Evolutionary conservation across 2,329 filamentous ascomycete genomes (phyloP).

Genomic region (Lachnellula arida): DNA sequence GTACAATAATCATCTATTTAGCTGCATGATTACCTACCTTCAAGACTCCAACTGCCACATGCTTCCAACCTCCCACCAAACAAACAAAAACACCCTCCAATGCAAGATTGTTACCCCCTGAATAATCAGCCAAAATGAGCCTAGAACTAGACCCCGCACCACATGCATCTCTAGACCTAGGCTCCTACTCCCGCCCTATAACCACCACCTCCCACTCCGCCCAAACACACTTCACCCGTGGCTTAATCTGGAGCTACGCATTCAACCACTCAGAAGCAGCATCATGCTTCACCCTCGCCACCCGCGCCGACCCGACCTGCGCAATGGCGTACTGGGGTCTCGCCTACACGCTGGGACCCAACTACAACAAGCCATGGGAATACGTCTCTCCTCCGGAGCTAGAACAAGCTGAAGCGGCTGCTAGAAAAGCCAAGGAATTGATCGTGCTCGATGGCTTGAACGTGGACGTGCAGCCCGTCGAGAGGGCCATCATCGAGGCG

Average conservation of each 20-base stretch:
- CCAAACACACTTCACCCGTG: conserved; percentile 51
- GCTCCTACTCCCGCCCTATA: no score
- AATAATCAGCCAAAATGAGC: no score
- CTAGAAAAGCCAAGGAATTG: conserved; percentile 39
- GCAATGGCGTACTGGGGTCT: conserved; percentile 66
- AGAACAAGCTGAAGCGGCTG: conserved; percentile 43
- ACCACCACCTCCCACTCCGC: no score
- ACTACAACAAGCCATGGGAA: conserved; percentile 76
- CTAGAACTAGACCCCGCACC: no score
- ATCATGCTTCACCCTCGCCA: conserved; percentile 58
- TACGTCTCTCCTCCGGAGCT: conserved; percentile 62
- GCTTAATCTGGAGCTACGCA: conserved; percentile 67
- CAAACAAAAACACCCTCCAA: no score
- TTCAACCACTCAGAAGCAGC: conserved; percentile 74
- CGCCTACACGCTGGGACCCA: conserved; percentile 68
- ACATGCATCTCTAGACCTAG: no score
- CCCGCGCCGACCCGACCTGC: conserved; percentile 48
- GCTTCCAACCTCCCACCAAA: no score
- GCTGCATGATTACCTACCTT: no score
- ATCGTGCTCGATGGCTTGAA: conserved; percentile 14
- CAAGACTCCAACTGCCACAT: no score
- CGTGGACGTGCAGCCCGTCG: conserved; percentile 42
- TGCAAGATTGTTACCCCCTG: no score
- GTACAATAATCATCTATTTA: no score
- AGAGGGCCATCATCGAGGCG: conserved; percentile 59